Base-by-base conservation (phyloP, 495 filamentous ascomycete species). In the Neurospora cerealis region DNA sequence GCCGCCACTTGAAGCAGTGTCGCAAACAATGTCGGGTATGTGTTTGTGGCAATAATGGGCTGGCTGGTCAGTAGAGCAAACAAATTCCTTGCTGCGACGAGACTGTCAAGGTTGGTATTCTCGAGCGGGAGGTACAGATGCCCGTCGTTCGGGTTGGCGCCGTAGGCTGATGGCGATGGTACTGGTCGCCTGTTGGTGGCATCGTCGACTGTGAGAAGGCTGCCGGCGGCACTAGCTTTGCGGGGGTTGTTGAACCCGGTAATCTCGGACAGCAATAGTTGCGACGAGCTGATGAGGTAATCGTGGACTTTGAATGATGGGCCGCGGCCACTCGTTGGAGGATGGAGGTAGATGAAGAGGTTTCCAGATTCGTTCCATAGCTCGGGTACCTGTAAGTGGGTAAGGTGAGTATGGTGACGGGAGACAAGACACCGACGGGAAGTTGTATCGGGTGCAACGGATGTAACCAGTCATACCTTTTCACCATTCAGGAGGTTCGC, bases 11-110 rank as follows among this genome's bases (percentile, higher is more conserved):
- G 85, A 74, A 95, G 84, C 76, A 97, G 89, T 8, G 95, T 91
- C 6, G 86, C 81, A 82, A 97, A 98, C 5, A 93, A 79, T 0
- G 87, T 90, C 2, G 90, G 84, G 17, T 90, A 89, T 21, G 86
- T 84, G 21, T 87, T 85, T 0, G 93, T 96, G 1, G 91, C 92
- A 13, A 98, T 91, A 10, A 98, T 85, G 1, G 93, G 91, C 74
- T 94, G 90, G 48, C 90, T 91, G 9, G 89, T 87, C 11, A 99
- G 84, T 77, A 99, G 95, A 3, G 96, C 93, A 80, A 98, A 97
- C 70, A 97, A 82, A 78, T 99, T 99, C 28, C 96, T 90, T 71
- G 93, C 91, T 5, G 92, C 87, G 37, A 98, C 83, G 5, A 98
- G 84, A 0, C 78, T 86, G 76, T 91, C 92, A 21, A 89, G 84